Conservation (phyloP, 371 early-diverging fungal species). For the Entomophthora muscae region DNA sequence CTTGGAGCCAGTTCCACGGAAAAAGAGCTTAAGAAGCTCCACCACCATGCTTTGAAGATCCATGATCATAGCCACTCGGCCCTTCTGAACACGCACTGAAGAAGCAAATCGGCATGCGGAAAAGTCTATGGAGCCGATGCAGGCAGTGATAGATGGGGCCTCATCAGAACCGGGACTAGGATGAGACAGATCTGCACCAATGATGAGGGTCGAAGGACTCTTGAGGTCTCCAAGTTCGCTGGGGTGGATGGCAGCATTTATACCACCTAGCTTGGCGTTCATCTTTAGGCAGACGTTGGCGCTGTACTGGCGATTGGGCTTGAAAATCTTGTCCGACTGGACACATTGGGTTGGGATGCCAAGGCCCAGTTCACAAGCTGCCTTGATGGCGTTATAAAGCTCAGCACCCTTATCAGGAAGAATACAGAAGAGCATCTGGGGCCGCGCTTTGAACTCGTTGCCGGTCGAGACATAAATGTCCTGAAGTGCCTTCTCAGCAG, state of each 20-base stretch:
- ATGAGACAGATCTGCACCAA: slow-evolving; percentile 93
- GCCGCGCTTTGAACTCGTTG: slow-evolving; percentile 46
- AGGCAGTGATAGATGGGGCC: slow-evolving; percentile 75
- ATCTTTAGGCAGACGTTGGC: slow-evolving; percentile 72
- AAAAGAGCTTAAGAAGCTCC: slow-evolving; percentile 63
- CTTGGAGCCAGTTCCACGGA: slow-evolving; percentile 41
- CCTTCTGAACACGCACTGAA: slow-evolving; percentile 61
- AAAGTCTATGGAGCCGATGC: slow-evolving; percentile 73
- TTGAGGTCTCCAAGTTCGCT: slow-evolving; percentile 34
- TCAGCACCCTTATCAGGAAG: slow-evolving; percentile 68
- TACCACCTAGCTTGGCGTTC: slow-evolving; percentile 75
- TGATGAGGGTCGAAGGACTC: slow-evolving; percentile 60
- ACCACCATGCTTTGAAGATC: slow-evolving; percentile 64
- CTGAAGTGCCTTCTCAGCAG: slow-evolving; percentile 44
- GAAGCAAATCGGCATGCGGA: slow-evolving; percentile 70
- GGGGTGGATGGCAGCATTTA: slow-evolving; percentile 33
- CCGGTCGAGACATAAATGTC: slow-evolving; percentile 48
- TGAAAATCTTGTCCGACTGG: slow-evolving; percentile 45
- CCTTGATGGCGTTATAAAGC: slow-evolving; percentile 87
- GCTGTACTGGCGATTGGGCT: slow-evolving; percentile 44
- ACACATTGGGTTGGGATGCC: slow-evolving; percentile 89
- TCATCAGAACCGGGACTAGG: slow-evolving; percentile 49
- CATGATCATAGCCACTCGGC: slow-evolving; percentile 70
- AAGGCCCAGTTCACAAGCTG: slow-evolving; percentile 74
- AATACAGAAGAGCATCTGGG: slow-evolving; percentile 66